Conservation (phyloP, 805 yeast genomes). For the Yamadazyma phyllophila region DNA sequence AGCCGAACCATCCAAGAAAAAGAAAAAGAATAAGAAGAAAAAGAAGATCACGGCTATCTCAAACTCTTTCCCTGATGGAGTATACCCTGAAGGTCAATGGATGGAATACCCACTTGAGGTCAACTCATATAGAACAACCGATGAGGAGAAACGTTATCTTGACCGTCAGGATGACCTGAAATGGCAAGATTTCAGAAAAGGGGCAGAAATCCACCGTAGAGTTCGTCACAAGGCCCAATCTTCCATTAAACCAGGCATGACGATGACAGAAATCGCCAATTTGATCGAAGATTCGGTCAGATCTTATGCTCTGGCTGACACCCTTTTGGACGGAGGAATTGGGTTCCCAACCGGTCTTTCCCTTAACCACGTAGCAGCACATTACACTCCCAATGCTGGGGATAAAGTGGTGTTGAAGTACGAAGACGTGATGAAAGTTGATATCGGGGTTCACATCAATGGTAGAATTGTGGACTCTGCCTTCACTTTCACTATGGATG, state of each 20-base stretch:
- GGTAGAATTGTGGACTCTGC: conserved; percentile 95
- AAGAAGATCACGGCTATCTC: conserved; percentile 61
- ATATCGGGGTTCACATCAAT: conserved; percentile 93
- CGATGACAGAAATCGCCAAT: conserved; percentile 86
- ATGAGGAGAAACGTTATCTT: conserved; percentile 79
- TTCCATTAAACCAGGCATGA: conserved; percentile 84
- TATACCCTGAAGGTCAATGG: conserved; percentile 87
- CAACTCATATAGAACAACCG: conserved; percentile 70
- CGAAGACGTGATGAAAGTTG: conserved; percentile 95
- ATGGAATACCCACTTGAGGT: conserved; percentile 68
- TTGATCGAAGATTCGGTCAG: conserved; percentile 83
- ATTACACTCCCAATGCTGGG: conserved; percentile 95
- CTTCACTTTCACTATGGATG: conserved; percentile 85
- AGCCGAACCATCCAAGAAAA: conserved; percentile 19
- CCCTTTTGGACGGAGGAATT: conserved; percentile 71
- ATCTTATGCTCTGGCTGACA: conserved; percentile 65
- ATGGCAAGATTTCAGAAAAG: conserved; percentile 91
- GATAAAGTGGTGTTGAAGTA: conserved; percentile 77
- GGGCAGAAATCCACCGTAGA: conserved; percentile 93
- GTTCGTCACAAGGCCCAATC: conserved; percentile 79
- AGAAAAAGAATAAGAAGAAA: conserved; percentile 51
- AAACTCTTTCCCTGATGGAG: conserved; percentile 63
- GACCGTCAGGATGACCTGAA: conserved; percentile 59
- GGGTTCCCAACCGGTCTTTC: conserved; percentile 99
- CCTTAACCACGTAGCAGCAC: conserved; percentile 93